phyloP scores from a whole-genome alignment of 2,329 filamentous ascomycete species.

The Calonectria pauciramosa region DNA sequence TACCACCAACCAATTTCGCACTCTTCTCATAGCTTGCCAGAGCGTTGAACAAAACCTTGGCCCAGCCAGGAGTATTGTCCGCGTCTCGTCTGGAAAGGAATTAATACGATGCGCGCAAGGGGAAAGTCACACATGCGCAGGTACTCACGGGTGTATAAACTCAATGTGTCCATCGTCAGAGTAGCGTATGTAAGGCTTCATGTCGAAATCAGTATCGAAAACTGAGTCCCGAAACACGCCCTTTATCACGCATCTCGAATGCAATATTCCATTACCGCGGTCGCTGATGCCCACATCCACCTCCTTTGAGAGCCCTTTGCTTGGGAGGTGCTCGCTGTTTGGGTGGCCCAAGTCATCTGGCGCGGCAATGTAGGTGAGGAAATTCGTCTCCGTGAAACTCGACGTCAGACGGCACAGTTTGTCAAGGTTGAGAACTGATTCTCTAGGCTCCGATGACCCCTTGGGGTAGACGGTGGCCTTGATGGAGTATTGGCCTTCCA shows the following conservation, averaged over 20 bases:
- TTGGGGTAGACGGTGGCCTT: neutral
- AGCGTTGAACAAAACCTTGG: neutral
- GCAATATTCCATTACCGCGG: neutral
- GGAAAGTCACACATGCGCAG: neutral
- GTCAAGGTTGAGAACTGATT: neutral
- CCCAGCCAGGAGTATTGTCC: neutral
- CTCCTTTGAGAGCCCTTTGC: neutral
- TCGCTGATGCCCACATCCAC: neutral
- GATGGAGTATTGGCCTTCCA: neutral
- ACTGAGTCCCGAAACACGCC: neutral
- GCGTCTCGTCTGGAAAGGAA: neutral
- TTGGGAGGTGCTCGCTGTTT: neutral
- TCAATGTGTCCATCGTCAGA: neutral
- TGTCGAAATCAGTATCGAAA: neutral
- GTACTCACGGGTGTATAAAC: neutral
- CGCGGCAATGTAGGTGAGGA: neutral
- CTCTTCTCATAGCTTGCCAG: neutral
- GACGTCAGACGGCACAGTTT: neutral
- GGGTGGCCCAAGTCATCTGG: neutral
- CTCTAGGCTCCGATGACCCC: neutral
- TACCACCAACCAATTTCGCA: neutral
- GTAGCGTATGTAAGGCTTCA: neutral
- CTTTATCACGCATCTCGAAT: neutral
- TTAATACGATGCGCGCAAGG: rapidly evolving
- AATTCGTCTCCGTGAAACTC: neutral